These are phyloP conservation scores for Candida nanaspora DNA, from an alignment of 805 yeast species.

Conservation along the genomic window DNA sequence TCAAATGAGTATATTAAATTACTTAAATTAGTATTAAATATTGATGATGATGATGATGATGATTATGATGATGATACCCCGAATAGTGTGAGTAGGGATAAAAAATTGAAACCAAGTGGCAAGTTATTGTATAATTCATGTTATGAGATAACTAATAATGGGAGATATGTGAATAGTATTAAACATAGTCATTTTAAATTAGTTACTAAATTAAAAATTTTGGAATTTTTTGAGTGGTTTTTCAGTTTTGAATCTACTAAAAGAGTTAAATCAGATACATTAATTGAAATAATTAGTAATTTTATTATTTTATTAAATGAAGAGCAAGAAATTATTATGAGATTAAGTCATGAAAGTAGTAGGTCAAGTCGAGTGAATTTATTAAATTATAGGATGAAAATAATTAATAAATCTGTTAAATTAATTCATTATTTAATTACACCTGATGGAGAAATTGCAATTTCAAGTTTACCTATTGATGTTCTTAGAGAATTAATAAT, in stretches of 20 bases:
- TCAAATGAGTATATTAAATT: conserved; percentile 37
- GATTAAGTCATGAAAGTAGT: conserved; percentile 9
- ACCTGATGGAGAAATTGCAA: conserved; percentile 19
- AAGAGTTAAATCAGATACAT: conserved; percentile 14
- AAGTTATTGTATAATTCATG: no score
- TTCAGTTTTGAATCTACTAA: conserved; percentile 21
- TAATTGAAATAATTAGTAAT: conserved; percentile 29
- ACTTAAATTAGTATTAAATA: conserved; percentile 36
- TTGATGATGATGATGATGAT: no score
- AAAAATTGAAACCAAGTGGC: no score
- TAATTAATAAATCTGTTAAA: conserved; percentile 34
- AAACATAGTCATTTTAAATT: conserved; percentile 39
- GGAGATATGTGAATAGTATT: no score
- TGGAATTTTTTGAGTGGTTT: conserved; percentile 40
- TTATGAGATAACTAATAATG: no score
- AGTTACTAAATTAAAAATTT: conserved; percentile 36
- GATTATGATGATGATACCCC: conserved; percentile 22
- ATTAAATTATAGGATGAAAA: conserved; percentile 30
- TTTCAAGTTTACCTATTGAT: conserved; percentile 18
- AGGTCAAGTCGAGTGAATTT: conserved; percentile 39
- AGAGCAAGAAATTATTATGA: conserved; percentile 40
- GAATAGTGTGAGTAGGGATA: no score
- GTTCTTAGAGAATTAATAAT: conserved; percentile 24
- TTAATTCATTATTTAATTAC: conserved; percentile 27
- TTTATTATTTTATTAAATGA: conserved; percentile 36